These are phyloP conservation scores for Nicotiana tabacum DNA, from an alignment of 257 asterid genomes.

Conservation along the genomic window DNA sequence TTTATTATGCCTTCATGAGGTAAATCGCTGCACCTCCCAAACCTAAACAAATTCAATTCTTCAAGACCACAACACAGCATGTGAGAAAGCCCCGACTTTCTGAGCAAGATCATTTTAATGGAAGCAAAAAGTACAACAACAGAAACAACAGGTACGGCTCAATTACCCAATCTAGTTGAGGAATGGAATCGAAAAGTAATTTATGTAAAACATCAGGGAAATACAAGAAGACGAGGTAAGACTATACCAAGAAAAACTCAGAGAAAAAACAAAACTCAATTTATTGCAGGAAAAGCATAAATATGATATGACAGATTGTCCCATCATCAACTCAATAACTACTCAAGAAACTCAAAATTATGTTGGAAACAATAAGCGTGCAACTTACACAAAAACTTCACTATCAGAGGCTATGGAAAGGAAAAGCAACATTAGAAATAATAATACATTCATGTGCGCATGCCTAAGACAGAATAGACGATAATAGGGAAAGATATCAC, in stretches of 20 bases:
- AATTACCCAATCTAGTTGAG: background rate
- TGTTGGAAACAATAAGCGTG: background rate
- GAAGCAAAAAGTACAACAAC: background rate
- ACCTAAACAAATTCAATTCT: background rate
- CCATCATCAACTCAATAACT: background rate
- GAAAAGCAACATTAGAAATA: background rate
- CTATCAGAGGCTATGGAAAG: background rate
- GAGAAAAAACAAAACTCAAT: background rate
- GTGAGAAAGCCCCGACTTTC: background rate
- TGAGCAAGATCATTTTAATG: background rate
- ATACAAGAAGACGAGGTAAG: background rate
- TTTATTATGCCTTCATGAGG: background rate
- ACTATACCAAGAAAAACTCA: background rate
- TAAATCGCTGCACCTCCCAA: background rate
- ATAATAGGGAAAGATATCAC: background rate
- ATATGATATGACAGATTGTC: too few relatives aligned
- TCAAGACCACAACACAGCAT: background rate
- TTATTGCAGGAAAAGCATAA: background rate
- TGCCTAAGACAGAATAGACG: background rate
- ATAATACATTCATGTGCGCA: accelerated
- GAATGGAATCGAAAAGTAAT: background rate
- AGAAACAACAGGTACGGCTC: background rate
- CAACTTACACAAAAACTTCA: background rate
- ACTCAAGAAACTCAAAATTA: background rate
- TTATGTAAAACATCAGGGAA: background rate